Base-by-base conservation (phyloP, 208 protist genomes). In the Wallacemonas sp. region DNA sequence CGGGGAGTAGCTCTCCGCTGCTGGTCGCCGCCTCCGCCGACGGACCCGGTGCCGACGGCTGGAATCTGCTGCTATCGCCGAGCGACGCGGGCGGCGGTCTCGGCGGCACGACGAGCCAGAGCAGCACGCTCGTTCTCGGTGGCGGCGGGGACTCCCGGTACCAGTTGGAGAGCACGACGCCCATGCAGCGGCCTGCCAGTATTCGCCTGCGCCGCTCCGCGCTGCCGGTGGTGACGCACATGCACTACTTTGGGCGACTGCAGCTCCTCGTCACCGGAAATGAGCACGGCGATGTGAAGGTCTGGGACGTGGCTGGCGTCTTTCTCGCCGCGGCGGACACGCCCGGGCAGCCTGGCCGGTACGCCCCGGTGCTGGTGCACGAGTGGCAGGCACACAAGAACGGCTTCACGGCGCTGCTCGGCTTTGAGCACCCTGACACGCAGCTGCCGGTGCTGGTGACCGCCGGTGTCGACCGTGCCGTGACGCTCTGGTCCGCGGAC, bases 401-500 rank as follows among this genome's bases (percentile, higher is more conserved):
- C 16, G 74, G 73, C 20, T 61, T 88, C 44, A 72, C 80, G 1
- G 67, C 63, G 16, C 29, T 84, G 31, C 3, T n/a, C n/a, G 68
- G 71, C 23, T 57, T 68, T 4, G 57, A 67, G 20, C 74, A 81
- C 42, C 70, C 76, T 16, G 33, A 25, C 29, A 29, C 26, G 14
- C 46, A 55, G 0, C 71, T 84, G 2, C 79, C 79, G 18, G 29
- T 86, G 1, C n/a, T 89, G 0, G 22, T 86, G 28, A 76, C 69
- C 14, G 71, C 59, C 16, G 79, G 70, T 31, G n/a, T 36, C 3
- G 75, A 83, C 29, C 39, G 46, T 8, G 41, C 20, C 46, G 73
- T 81, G 22, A 57, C 36, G 4, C 3, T 89, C 61, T 89, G 83
- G 80, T 79, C 77, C 0, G 26, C 61, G 1, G 79, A 89, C 55